Base-by-base conservation (phyloP, 306 rosid species). In the Trifolium pratense region DNA sequence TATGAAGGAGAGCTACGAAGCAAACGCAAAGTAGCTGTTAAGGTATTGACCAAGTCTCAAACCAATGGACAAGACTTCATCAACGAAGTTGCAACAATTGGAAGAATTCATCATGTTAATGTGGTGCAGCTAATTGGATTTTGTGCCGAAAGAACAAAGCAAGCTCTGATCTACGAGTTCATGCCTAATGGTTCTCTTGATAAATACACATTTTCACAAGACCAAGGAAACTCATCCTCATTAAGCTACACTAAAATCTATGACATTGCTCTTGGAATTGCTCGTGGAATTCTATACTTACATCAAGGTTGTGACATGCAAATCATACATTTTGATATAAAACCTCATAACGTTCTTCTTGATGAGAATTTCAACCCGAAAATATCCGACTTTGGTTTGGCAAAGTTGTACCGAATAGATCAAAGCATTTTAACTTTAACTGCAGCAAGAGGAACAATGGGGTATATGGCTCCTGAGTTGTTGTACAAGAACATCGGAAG, bases 111-210 rank as follows among this genome's bases (percentile, higher is more conserved):
- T 5, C 79, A 75, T 32, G 65, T 64, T 25, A 74, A 75, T 51
- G 72, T 75, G 11, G 79, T 75, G 9, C 71, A 62, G 43, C 43
- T 75, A 11, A 62, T 75, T 48, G 79, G 72, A 26, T 75, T 34
- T 21, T 75, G 72, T 64, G 72, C 25, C 32, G 79, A 64, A 29
- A 64, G 79, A 62, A 61, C 71, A 32, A 75, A 64, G 7, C 56
- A 68, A 31, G 72, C 79, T 32, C 42, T 75, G 17, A 53, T 75
- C 6, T 75, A 62, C 0, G 72, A 66, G 32, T 75, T 75, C 31
- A 75, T 75, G 79, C 21, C 57, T 1, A 75, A 75, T 36, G 73
- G 79, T 1, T 75, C 79, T 37, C 79, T 75, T 52, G 73, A 75
- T 6, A 53, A 53, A 31, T 23, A 75, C 55, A 32, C 62, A 9